These are phyloP conservation scores for Globomyces pollinis-pini DNA, from an alignment of 192 early-diverging fungal genomes.

Conservation along the genomic window DNA sequence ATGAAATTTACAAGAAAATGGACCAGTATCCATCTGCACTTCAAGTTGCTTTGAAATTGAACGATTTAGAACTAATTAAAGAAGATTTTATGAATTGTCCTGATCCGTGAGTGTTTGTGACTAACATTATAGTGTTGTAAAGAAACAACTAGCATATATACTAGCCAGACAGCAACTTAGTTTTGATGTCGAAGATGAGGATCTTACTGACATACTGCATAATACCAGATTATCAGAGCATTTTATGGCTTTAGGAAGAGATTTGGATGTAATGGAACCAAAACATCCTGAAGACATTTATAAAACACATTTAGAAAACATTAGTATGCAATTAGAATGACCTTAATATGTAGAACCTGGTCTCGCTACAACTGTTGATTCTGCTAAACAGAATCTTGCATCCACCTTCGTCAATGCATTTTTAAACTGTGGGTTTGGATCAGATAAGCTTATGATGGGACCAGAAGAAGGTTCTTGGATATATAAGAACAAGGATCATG, in stretches of 20 bases:
- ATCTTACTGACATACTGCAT: slow-evolving; percentile 78
- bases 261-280: slow-evolving; percentile 90
- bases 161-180: slow-evolving; percentile 82
- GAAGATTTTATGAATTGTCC: slow-evolving; percentile 79
- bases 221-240: slow-evolving; percentile 81
- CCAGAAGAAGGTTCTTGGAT: slow-evolving; percentile 78
- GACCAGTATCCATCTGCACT: slow-evolving; percentile 76
- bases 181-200: slow-evolving; percentile 72
- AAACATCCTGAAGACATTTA: slow-evolving; percentile 98
- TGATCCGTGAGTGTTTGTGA: slow-evolving; percentile 51
- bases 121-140: slow-evolving; percentile 48
- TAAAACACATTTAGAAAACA: slow-evolving; percentile 92
- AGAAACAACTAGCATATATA: slow-evolving; percentile 95
- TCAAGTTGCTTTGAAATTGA: slow-evolving; percentile 77
- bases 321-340: slow-evolving; percentile 44
- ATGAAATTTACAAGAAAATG: slow-evolving; percentile 81
- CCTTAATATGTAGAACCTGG: slow-evolving; percentile 45
- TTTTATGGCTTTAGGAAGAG: slow-evolving; percentile 81
- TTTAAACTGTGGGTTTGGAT: slow-evolving; percentile 94
- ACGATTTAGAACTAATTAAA: slow-evolving; percentile 70
- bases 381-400: slow-evolving; percentile 90
- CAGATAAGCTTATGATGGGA: slow-evolving; percentile 81
- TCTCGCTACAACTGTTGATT: slow-evolving; percentile 67
- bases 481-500: slow-evolving; percentile 97
- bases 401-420: slow-evolving; percentile 99